Evolutionary conservation across 2,329 filamentous ascomycete genomes (phyloP), one percentile per base, ranked within the genome.

Genomic region (Diaporthe helianthi): DNA sequence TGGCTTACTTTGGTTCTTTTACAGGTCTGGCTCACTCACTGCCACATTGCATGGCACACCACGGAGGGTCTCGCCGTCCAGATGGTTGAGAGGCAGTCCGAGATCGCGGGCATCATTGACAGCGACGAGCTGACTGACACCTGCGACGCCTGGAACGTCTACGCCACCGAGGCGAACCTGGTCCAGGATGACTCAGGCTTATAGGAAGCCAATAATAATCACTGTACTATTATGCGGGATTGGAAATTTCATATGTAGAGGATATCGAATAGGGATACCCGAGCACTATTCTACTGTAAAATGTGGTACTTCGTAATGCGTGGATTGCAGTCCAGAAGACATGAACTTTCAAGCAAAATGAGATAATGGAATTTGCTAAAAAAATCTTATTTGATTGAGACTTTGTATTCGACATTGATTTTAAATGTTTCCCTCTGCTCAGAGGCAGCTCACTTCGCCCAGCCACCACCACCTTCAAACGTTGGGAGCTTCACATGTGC

Each of bases 61-160:
- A 77, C 75, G 12, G 73, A 78, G 51, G 79, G 79, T 1, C 74
- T 81, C 15, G 77, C 77, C 1, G 72, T 81, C 65, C 78, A 80
- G 67, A 77, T 80, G 38, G 74, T 81, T 2, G 79, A 80, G 65
- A 60, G 72, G 15, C 65, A 72, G 33, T 54, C 53, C 9, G 73
- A 76, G 51, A 73, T 77, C 1, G 33, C 58, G 2, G 68, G 46
- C 7, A 26, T 74, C 4, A 70, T 68, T n/a, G 69, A 72, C 24
- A 24, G n/a, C 54, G 36, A 38, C 10, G 9, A n/a, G 22, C 41
- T 71, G 41, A 63, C 58, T 49, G 60, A 53, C 54, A 67, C 52
- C 7, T 71, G 70, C 24, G 61, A 55, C 13, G 55, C 47, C 13
- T 71, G 70, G 70, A 31, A 44, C 9, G 64, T n/a, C 19, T 71